Base-by-base conservation (phyloP, 345 rosid genomes). In the Dipteronia sinensis region DNA sequence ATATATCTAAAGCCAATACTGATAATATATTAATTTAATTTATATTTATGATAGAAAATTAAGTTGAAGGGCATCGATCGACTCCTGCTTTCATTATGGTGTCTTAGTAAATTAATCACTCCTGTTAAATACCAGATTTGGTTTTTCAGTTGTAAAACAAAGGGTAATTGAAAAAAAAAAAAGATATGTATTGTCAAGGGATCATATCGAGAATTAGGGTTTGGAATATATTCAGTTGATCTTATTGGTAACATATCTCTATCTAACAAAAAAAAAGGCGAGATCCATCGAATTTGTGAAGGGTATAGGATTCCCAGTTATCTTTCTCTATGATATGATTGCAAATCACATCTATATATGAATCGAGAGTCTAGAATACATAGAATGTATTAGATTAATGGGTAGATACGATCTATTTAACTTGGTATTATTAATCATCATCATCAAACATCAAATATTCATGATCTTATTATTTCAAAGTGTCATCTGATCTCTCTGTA, bases 401-500 rank as follows among this genome's bases (percentile, higher is more conserved):
- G 3, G 31, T 40, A 8, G 44, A 8, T 42, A 9, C 10, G 46
- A 42, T 8, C 11, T 42, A 42, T 9, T 42, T 31, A 11, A 10
- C 51, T 58, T 11, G 1, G 12, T 72, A 8, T 16, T 4, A 31
- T 4, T 53, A 4, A 15, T 53, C 6, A 53, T 53, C 56, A 51
- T 73, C 53, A 20, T 38, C 59, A 27, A 61, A 38, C 16, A 42
- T 22, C 6, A 16, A 71, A 61, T 40, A 40, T 20, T 62, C n/a
- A 29, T 74, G 23, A 22, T 40, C 55, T 51, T 62, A 46, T 74
- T 74, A 74, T 63, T 65, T 16, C 8, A 29, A 63, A 22, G 67
- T 61, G 69, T 64, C 46, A 17, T 59, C 53, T 34, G 38, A 34
- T 34, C 38, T 34, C 38, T 34, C 38, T 75, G 78, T 66, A 75